Evolutionary conservation across 2,329 filamentous ascomycete genomes (phyloP).

Genomic region (Tolypocladium pustulatum): DNA sequence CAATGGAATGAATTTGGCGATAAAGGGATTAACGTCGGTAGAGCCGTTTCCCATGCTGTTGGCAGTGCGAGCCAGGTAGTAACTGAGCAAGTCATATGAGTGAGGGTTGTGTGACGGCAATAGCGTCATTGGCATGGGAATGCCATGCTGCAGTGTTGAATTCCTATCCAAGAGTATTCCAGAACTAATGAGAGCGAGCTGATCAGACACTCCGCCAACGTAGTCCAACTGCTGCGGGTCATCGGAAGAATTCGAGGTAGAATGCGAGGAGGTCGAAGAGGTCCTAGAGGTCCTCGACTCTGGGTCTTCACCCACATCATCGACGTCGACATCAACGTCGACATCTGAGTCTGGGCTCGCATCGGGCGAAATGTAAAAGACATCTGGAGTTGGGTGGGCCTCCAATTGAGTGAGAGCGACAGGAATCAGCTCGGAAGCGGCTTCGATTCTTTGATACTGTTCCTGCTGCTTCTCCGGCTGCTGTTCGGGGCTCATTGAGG

Average conservation of each 20-base stretch:
- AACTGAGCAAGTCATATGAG: conserved; percentile 33
- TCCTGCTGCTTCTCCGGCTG: neutral
- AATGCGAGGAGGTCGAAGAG: conserved; percentile 9
- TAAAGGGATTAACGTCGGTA: conserved; percentile 32
- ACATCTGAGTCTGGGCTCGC: conserved; percentile 8
- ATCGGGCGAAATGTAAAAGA: conserved; percentile 1
- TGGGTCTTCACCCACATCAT: conserved; percentile 9
- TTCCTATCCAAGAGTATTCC: neutral
- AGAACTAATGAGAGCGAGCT: neutral
- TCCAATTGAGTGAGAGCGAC: neutral
- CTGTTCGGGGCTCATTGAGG: conserved; percentile 6
- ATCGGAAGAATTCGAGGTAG: conserved; percentile 6
- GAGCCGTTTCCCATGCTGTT: conserved; percentile 37
- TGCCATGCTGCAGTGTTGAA: conserved; percentile 2
- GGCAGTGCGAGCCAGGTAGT: conserved; percentile 32
- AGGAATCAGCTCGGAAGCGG: neutral
- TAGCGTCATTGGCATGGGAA: conserved; percentile 17
- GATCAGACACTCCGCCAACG: neutral
- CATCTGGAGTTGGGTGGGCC: neutral
- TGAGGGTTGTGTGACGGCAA: conserved; percentile 19
- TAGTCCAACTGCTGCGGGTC: neutral
- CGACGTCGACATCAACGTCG: conserved; percentile 7
- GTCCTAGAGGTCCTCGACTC: conserved; percentile 10
- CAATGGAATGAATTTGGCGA: conserved; percentile 32
- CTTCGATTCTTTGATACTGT: neutral